Evolutionary conservation across 2,329 filamentous ascomycete species (phyloP), one percentile per base, ranked within the genome.

Genomic region (Neofusicoccum cordaticola): DNA sequence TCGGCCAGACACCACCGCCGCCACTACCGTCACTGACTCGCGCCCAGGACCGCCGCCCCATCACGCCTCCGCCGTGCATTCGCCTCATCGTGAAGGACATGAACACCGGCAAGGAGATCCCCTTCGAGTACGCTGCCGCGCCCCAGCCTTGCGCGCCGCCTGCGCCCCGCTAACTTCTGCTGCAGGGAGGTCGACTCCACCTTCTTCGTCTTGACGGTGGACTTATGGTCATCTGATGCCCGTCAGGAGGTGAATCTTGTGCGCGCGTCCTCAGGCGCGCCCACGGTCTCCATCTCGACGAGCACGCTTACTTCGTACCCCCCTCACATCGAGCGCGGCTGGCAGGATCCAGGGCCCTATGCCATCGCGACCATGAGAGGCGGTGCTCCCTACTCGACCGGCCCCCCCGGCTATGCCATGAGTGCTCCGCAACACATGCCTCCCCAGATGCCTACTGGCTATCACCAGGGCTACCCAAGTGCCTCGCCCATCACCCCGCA

Each of bases 11-110:
- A n/a, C 37, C 15, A 31, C 53, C 15, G 12, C 27, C 35, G 44
- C n/a, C 19, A 9, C 17, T 5, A 13, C 22, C 22, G 22, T 9
- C 35, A 35, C 52, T 65, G 52, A 61, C 41, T 27, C 53, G 35
- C 48, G 42, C 17, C 45, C 72, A 96, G 91, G 95, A 99, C 77
- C 91, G 95, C 69, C 86, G 95, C 68, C 95, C 95, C 31, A 97
- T 99, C 71, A 98, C 95, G 34, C 94, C 95, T 13, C 95, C 95
- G 22, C 94, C 95, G 2, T 97, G 94, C 77, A 90, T 98, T 61
- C 86, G 90, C 68, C 85, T 98, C 12, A 84, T 95, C 44, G 89
- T 98, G 60, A 87, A 85, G 67, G 92, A 97, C 76, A 81, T 85
- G 47, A 78, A 80, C 15, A 93, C 91, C 0, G 89, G 90, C 22